Evolutionary conservation across 345 rosid genomes (phyloP).

Genomic region (Barbarea vulgaris): DNA sequence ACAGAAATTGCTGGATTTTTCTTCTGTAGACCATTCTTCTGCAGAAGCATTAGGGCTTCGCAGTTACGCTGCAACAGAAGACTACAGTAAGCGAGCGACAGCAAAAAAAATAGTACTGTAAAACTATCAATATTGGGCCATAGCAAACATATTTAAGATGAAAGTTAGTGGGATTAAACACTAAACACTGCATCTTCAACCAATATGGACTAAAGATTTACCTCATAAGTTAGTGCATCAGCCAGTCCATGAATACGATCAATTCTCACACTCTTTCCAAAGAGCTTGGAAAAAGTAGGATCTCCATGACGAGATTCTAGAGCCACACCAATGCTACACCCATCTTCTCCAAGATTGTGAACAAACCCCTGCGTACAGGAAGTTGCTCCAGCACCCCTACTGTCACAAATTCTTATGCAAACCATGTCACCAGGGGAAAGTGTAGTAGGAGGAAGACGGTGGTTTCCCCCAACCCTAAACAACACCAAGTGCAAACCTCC

Average conservation of each 20-base stretch:
- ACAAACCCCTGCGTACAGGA: slow-evolving; percentile 92
- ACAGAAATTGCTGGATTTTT: slow-evolving; percentile 76
- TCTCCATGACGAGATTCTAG: slow-evolving; percentile 97
- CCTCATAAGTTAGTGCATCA: slow-evolving; percentile 95
- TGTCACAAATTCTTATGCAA: slow-evolving; percentile 83
- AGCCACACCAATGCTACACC: slow-evolving; percentile 89
- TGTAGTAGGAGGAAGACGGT: slow-evolving; percentile 84
- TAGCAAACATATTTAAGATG: background rate
- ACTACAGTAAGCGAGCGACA: slow-evolving; percentile 17
- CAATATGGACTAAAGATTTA: slow-evolving; percentile 30
- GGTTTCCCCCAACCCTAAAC: slow-evolving; percentile 86
- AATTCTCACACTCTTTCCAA: slow-evolving; percentile 84
- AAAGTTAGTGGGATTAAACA: background rate
- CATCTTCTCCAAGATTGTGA: slow-evolving; percentile 91
- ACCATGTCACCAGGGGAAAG: slow-evolving; percentile 99
- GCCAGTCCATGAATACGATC: slow-evolving; percentile 94
- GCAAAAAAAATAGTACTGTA: background rate
- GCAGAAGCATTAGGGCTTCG: slow-evolving; percentile 93
- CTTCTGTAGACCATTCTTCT: slow-evolving; percentile 86
- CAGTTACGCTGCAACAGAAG: slow-evolving; percentile 78
- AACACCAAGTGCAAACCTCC: slow-evolving; percentile 95
- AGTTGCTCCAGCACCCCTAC: slow-evolving; percentile 88
- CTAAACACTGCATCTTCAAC: background rate
- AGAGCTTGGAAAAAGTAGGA: slow-evolving; percentile 94
- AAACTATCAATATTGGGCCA: slow-evolving; percentile 7